These are phyloP conservation scores for Datura wrightii DNA, from an alignment of 257 asterid species.

Conservation along the genomic window DNA sequence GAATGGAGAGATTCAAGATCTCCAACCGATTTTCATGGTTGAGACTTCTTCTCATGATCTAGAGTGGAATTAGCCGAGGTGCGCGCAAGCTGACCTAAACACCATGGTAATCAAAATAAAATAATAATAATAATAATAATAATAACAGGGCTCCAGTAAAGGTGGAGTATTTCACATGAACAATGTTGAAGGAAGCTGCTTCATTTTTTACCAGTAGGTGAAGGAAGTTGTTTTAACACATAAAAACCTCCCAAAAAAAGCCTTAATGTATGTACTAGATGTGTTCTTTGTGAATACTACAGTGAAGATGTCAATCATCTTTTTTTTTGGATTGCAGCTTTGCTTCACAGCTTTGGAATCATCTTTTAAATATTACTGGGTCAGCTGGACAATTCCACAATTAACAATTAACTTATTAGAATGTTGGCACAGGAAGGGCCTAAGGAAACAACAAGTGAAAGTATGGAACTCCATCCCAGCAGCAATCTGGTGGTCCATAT, in stretches of 20 bases:
- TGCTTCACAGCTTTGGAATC: neutral
- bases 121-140: neutral
- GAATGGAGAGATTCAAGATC: too few relatives aligned
- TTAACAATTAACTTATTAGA: neutral
- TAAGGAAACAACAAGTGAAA: neutral
- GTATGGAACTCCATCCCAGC: neutral
- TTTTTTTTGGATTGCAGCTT: neutral
- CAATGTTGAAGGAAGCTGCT: neutral
- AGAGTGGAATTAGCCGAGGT: too few relatives aligned
- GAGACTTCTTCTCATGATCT: too few relatives aligned
- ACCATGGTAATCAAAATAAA: too few relatives aligned
- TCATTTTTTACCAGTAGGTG: neutral
- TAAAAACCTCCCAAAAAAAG: neutral
- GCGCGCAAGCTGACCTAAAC: too few relatives aligned
- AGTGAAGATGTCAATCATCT: neutral
- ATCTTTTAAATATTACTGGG: neutral
- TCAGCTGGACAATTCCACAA: conserved; percentile 1
- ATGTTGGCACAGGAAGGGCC: conserved; percentile 20
- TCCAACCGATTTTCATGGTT: too few relatives aligned
- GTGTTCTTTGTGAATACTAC: neutral
- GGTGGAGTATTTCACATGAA: neutral
- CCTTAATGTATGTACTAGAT: neutral
- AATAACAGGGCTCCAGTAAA: neutral
- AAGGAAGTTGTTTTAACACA: conserved; percentile 7
- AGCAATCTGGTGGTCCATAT: conserved; percentile 12